Conservation (phyloP, 495 filamentous ascomycete species). For the Annulohypoxylon nitens region DNA sequence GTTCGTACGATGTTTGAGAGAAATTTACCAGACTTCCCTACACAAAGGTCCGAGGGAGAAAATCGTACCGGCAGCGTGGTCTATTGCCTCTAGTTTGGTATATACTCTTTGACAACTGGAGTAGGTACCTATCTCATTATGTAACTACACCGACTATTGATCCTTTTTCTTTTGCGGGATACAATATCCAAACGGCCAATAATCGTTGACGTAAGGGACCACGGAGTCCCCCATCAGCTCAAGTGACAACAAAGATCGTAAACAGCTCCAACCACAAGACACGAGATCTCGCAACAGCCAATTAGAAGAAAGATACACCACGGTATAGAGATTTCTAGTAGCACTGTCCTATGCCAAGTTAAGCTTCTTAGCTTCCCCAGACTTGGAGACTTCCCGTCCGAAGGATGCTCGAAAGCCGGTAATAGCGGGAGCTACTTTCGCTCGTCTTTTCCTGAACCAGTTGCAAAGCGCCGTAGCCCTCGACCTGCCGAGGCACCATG, state of each 20-base stretch:
- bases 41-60: conserved; percentile 3
- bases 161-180: conserved; percentile 24
- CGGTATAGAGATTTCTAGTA: conserved; percentile 15
- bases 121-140: not conserved
- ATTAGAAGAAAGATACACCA: conserved; percentile 24
- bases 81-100: conserved; percentile 31
- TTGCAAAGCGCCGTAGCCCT: conserved; percentile 26
- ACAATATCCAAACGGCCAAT: conserved; percentile 31
- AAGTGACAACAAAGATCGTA: conserved; percentile 40
- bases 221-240: conserved; percentile 30
- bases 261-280: conserved; percentile 34
- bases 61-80: conserved; percentile 12
- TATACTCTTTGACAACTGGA: conserved; percentile 1
- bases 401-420: conserved; percentile 35
- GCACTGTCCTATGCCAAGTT: conserved; percentile 39
- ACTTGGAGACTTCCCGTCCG: conserved; percentile 32
- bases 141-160: conserved; percentile 38
- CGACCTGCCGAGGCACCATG: conserved; percentile 37
- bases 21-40: conserved; percentile 1
- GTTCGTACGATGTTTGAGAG: conserved; percentile 26
- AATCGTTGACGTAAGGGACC: conserved; percentile 35
- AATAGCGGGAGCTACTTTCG: conserved; percentile 39
- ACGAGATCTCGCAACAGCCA: conserved; percentile 42
- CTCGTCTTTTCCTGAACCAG: conserved; percentile 15
- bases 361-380: conserved; percentile 35